phyloP scores from a whole-genome alignment of 1,284 basidiomycete genomes.

The Chiua sp. region DNA sequence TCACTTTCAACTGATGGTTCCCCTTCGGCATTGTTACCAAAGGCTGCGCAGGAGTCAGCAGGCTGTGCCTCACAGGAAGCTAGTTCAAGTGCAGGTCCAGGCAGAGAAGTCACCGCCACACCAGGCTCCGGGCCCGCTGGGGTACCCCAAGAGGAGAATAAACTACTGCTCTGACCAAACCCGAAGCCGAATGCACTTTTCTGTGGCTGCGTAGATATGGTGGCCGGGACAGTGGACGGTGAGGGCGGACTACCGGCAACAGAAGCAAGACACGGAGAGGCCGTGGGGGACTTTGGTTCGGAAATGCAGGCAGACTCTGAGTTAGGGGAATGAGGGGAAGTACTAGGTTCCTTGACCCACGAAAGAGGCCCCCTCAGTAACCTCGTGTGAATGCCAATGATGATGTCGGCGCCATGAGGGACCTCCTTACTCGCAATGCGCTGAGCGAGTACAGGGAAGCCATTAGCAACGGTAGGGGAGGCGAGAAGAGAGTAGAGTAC shows the following conservation, averaged over 20 bases:
- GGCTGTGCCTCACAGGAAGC: too few species aligned
- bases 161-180: too few species aligned
- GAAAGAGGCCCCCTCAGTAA: slow-evolving; percentile 18
- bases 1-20: too few species aligned
- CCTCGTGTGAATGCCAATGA: slow-evolving; percentile 28
- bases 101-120: too few species aligned
- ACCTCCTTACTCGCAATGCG: slow-evolving; percentile 29
- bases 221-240: not conserved
- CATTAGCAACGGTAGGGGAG: slow-evolving; percentile 16
- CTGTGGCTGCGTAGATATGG: not conserved
- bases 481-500: slow-evolving; percentile 25
- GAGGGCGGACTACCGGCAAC: not conserved
- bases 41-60: too few species aligned
- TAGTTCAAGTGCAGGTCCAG: too few species aligned
- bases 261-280: not conserved
- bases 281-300: not conserved
- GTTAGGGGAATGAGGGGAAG: not conserved
- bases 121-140: too few species aligned
- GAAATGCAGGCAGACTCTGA: not conserved
- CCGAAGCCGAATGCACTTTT: too few species aligned
- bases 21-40: too few species aligned
- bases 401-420: slow-evolving; percentile 28
- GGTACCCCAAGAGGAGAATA: too few species aligned
- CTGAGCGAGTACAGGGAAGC: slow-evolving; percentile 15
- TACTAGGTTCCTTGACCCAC: not conserved